Percentiles rank a stretch among this genome's conserved stretches.
Conservation (phyloP, 176 grass and related monocot genomes). For the Zizania latifolia region DNA sequence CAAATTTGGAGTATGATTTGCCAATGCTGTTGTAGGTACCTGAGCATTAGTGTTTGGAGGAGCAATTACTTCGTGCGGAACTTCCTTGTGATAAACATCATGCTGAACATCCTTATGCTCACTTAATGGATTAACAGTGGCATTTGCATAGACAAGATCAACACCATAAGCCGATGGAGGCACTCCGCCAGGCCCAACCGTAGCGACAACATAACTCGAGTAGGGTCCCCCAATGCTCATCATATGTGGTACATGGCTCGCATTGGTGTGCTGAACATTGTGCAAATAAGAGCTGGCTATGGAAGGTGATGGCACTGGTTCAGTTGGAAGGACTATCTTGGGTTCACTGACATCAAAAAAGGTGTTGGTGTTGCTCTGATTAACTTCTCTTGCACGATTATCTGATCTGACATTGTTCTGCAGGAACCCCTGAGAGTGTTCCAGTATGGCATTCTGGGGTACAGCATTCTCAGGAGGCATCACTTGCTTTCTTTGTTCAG, state of each 20-base stretch:
- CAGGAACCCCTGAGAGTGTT: slow-evolving; percentile 19
- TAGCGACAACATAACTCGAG: slow-evolving; percentile 46
- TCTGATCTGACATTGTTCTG: too few relatives aligned
- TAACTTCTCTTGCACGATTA: slow-evolving; percentile 26
- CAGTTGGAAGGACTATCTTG: slow-evolving; percentile 41
- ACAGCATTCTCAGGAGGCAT: slow-evolving; percentile 33
- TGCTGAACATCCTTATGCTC: slow-evolving; percentile 45
- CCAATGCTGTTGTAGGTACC: slow-evolving; percentile 32
- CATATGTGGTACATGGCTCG: slow-evolving; percentile 49
- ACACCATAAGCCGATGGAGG: slow-evolving; percentile 43
- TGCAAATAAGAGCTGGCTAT: slow-evolving; percentile 51
- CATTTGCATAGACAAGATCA: slow-evolving; percentile 48
- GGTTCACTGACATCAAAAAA: slow-evolving; percentile 48
- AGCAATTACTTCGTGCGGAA: slow-evolving; percentile 30
- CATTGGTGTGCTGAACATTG: slow-evolving; percentile 49
- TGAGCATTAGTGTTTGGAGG: slow-evolving; percentile 32
- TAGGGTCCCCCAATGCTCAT: slow-evolving; percentile 53
- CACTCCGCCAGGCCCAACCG: slow-evolving; percentile 36
- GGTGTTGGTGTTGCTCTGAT: slow-evolving; percentile 42
- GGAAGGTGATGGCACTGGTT: slow-evolving; percentile 37
- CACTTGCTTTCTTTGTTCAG: slow-evolving; percentile 37
- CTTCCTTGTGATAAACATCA: slow-evolving; percentile 44
- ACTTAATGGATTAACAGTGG: slow-evolving; percentile 33
- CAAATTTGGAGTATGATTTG: slow-evolving; percentile 28
- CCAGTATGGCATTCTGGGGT: slow-evolving; percentile 38